These are phyloP conservation scores for Nosema bombycis DNA, from an alignment of 371 early-diverging fungal species.

Conservation along the genomic window DNA sequence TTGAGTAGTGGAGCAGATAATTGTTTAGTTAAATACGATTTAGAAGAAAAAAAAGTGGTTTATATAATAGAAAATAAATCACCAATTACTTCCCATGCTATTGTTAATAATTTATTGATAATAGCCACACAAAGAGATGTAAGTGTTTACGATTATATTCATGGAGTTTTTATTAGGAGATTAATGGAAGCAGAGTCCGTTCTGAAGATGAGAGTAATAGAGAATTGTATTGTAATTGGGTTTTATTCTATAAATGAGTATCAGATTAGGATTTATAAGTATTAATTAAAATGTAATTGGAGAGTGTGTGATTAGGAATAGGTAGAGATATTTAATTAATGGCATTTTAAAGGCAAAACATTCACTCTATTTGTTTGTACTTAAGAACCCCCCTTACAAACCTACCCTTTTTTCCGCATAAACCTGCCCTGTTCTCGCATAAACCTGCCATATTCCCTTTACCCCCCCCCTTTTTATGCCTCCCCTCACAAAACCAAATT, in stretches of 20 bases:
- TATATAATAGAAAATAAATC: slow-evolving; percentile 46
- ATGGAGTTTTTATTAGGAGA: slow-evolving; percentile 53
- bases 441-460: not conserved
- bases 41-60: slow-evolving; percentile 16
- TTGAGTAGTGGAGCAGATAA: slow-evolving; percentile 58
- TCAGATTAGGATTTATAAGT: slow-evolving; percentile 16
- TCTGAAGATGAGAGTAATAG: not conserved
- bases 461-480: not conserved
- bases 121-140: slow-evolving; percentile 47
- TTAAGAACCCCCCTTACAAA: not conserved
- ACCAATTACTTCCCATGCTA: slow-evolving; percentile 37
- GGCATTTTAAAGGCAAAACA: no score
- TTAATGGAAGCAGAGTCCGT: slow-evolving; percentile 25
- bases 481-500: not conserved
- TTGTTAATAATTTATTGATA: slow-evolving; percentile 55
- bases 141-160: slow-evolving; percentile 45
- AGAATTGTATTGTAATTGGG: slow-evolving; percentile 7
- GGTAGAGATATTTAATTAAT: no score
- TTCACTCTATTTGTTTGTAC: no score
- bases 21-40: slow-evolving; percentile 55
- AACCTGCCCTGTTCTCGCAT: no score
- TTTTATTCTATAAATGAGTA: not conserved
- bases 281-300: not conserved
- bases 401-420: no score
- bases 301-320: not conserved